Conservation (phyloP, 108 stramenopile genomes). For the Ochromonas danica region DNA sequence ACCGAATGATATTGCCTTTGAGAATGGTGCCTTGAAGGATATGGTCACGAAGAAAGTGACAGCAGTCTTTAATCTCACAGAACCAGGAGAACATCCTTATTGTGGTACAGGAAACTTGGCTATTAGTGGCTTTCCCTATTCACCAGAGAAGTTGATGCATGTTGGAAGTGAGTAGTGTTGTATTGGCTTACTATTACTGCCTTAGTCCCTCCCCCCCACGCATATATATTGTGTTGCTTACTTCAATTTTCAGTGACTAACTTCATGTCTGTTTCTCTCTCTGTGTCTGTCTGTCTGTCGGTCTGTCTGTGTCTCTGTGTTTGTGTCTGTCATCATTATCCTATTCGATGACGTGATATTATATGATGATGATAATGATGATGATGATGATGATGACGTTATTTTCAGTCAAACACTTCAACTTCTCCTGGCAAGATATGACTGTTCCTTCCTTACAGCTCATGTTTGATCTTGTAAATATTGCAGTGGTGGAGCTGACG, state of each 20-base stretch:
- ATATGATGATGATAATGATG: too few relatives aligned
- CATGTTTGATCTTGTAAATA: conserved; percentile 41
- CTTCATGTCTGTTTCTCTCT: not conserved
- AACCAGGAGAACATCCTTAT: conserved; percentile 52
- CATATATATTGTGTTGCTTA: too few relatives aligned
- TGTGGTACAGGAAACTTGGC: conserved; percentile 45
- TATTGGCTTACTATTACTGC: not conserved
- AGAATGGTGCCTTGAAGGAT: conserved; percentile 34
- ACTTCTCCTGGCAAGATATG: conserved; percentile 54
- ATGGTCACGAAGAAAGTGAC: conserved; percentile 45
- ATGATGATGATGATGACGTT: not conserved
- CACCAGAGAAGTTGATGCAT: conserved; percentile 48
- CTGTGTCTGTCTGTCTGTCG: not conserved
- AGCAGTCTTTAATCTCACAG: conserved; percentile 52
- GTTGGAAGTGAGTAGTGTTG: conserved; percentile 42
- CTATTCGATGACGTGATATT: too few relatives aligned
- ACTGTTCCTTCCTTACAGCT: conserved; percentile 42
- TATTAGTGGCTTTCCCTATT: conserved; percentile 48
- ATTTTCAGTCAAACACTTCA: conserved; percentile 43
- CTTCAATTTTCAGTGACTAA: too few relatives aligned
- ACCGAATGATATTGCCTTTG: conserved; percentile 44
- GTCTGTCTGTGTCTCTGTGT: too few relatives aligned
- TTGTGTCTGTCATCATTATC: too few relatives aligned
- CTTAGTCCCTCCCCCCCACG: too few relatives aligned
- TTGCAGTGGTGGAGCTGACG: conserved; percentile 18